Base-by-base conservation (phyloP, 768 basidiomycete species). In the Russula sp. region DNA sequence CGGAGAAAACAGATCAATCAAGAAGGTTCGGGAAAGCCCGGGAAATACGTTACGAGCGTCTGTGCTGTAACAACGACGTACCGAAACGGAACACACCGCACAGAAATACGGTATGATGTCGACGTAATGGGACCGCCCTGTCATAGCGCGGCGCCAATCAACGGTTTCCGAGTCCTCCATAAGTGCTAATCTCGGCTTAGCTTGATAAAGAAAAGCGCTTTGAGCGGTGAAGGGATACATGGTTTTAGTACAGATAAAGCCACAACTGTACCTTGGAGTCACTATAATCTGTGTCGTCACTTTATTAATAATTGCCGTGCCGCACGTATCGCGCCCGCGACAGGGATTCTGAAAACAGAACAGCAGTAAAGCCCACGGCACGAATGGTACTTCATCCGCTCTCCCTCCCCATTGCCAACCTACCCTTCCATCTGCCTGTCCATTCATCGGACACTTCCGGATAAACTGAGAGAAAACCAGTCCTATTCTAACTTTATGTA, bases 81-180 rank as follows among this genome's bases (percentile, higher is more conserved):
- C 45, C 16, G n/a, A 45, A 45, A 45, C 8, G n/a, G 45, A 20
- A 20, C n/a, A n/a, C 45, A 45, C 45, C 20, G 51, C 45, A 48
- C 34, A 16, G 14, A 47, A n/a, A 6, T 13, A 39, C 31, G 35
- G 22, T 27, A 8, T 20, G 10, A 10, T 35, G 34, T 47, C 57
- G 57, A 63, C 62, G 62, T 63, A 63, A 63, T 55, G 47, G 27
- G 35, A 48, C 27, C 11, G 5, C 49, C 34, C 32, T n/a, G 8
- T 27, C 20, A 48, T 10, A 8, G 10, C 16, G 13, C 18, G 2
- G 39, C 49, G 58, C 39, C 49, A 42, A 45, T 57, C 42, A 58
- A 31, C n/a, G 20, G 45, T 45, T 45, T 20, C 8, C 7, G 3
- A 10, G 16, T n/a, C 2, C 8, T 45, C 53, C 35, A 20, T 20